Evolutionary conservation across 108 stramenopile genomes (phyloP), one percentile per base, ranked within the genome.

Genomic region (Cylindrotheca fusiformis): DNA sequence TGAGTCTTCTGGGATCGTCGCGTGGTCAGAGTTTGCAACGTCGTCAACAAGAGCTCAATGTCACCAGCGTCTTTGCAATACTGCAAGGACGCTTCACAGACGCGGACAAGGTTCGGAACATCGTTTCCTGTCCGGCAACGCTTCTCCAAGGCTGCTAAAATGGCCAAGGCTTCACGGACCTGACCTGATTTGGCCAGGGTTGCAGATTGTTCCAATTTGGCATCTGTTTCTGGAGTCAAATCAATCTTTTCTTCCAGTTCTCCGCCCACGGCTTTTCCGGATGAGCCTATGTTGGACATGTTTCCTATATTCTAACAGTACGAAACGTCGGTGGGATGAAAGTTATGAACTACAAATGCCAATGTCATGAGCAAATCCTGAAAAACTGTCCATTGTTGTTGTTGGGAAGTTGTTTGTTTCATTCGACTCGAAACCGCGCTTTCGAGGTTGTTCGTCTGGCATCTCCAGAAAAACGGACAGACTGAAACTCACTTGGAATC

Each of bases 181-280:
- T 74, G 65, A 33, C 67, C 62, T 29, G 74, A 56, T 20, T 48
- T 24, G 27, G 80, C 74, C 55, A 94, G 74, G 20, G 58, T 33
- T 24, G 67, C 45, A 49, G 86, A 78, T 63, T 95, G 86, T 41
- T 77, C 55, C 47, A 95, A 72, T 74, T 91, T 95, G 77, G 78
- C 75, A 50, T 85, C 71, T 32, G 83, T 82, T 75, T 95, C 93
- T 33, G 57, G 52, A 10, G 86, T 82, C 33, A 91, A 77, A 60
- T 95, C 93, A 48, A 87, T 53, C 63, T 79, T 78, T 77, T 95
- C 93, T 72, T 95, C 90, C 63, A 95, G 76, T 68, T 90, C 77
- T 21, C 93, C 93, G 61, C 87, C 92, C 4, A 71, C 32, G 50
- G 91, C 91, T 47, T 56, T 51, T 71, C 92, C 92, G 8, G 85